phyloP scores from a whole-genome alignment of 176 grass and related monocot genomes.

The Pontederia crassipes region DNA sequence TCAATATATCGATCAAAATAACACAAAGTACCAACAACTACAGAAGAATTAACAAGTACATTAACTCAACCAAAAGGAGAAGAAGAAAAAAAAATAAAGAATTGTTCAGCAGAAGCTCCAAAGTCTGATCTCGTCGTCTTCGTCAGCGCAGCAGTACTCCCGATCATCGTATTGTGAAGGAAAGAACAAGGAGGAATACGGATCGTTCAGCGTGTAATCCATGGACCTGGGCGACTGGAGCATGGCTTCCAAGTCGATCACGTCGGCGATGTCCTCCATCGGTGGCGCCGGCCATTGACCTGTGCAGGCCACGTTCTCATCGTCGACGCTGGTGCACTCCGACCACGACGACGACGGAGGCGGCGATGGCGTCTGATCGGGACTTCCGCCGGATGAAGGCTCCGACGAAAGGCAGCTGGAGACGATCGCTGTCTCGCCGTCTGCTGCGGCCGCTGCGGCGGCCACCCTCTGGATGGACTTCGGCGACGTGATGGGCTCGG shows the following conservation, averaged over 20 bases:
- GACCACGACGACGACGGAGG: not conserved
- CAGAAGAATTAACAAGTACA: too few species aligned
- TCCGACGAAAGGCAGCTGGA: not conserved
- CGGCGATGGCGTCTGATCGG: not conserved
- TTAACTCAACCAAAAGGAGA: too few species aligned
- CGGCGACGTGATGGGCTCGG: conserved; percentile 42
- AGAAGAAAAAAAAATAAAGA: too few species aligned
- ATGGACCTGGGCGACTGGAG: conserved; percentile 81
- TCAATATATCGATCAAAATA: too few species aligned
- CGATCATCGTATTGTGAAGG: conserved; percentile 6
- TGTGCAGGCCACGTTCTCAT: too few species aligned
- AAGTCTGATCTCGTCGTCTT: conserved; percentile 41
- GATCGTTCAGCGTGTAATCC: conserved; percentile 55
- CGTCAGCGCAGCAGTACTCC: conserved; percentile 25
- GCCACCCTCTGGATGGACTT: conserved; percentile 70
- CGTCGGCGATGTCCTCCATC: not conserved
- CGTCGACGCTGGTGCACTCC: too few species aligned
- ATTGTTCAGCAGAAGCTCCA: conserved; percentile 49
- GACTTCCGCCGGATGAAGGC: not conserved
- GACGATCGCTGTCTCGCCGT: not conserved
- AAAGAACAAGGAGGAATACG: conserved; percentile 33
- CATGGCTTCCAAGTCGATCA: conserved; percentile 38
- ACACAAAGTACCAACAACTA: too few species aligned
- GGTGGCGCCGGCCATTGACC: too few species aligned
- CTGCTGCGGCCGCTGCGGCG: conserved; percentile 26